Evolutionary conservation across 1,284 basidiomycete genomes (phyloP), one percentile per base, ranked within the genome.

Genomic region (Tremellales sp.): DNA sequence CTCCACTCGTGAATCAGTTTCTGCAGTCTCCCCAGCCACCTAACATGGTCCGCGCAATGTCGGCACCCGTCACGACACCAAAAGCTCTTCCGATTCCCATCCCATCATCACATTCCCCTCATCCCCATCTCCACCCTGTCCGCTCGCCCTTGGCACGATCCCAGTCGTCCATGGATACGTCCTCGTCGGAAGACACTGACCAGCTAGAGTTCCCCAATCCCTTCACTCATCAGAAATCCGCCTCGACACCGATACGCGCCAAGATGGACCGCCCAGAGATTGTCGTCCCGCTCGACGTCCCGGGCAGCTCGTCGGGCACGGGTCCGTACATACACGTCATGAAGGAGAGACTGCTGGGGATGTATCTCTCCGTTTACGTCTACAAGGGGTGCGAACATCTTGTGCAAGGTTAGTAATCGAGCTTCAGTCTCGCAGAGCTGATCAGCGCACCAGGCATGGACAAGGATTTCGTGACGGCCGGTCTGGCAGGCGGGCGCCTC

Each of bases 341-440:
- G 39, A 80, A 80, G 60, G 77, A 79, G 56, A 68, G 79, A 5
- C 62, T 79, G 48, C 68, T 79, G 63, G 78, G 78, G 8, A 76
- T 78, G 47, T 80, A 79, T 59, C 58, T 74, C 9, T 66, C 64
- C 10, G 61, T 74, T 4, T 76, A 75, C 42, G 72, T 76, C 10
- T 72, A 72, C 50, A 68, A 71, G 41, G 71, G 68, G 2, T 74
- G 72, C 51, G 61, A 71, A 38, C 65, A 74, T 33, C 60, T 77
- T 9, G 63, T 77, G 22, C 57, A 71, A 38, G 69, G 65, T 57
- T 40, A 51, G 60, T 51, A 5, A 44, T 10, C 33, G 3, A 9
- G 8, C 5, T 41, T 32, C 21, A 21, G 16, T 32, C 25, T 29
- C 13, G 39, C 45, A 46, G 28, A 47, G 16, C 13, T 46, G 58